Base-by-base conservation (phyloP, 495 filamentous ascomycete genomes). In the Thermochaetoides thermophila region DNA sequence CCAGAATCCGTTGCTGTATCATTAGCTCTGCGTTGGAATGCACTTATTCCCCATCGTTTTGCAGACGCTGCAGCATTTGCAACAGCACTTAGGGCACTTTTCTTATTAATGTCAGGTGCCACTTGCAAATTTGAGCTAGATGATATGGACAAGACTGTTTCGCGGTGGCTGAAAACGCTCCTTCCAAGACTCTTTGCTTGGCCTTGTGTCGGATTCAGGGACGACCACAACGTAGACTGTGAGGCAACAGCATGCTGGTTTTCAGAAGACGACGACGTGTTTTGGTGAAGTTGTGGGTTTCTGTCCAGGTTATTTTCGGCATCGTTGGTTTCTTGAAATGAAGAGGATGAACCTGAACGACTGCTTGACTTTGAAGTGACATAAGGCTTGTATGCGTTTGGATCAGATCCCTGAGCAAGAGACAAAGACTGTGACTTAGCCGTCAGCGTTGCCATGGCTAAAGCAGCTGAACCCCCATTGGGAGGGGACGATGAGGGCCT, bases 11-110 rank as follows among this genome's bases (percentile, higher is more conserved):
- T 42, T 11, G 58, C 59, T 16, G 46, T 52, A 30, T 61, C 55
- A 32, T 46, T 50, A 2, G 31, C 33, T 15, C 70, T 64, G 24
- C 74, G 69, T 31, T 72, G 71, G 31, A 86, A 66, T 4, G 81
- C 73, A 44, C 71, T 77, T 61, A 73, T 69, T 12, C 80, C 72
- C 86, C 85, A 95, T 53, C 81, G 84, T 51, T 78, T 86, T 2
- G 84, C 82, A 9, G 71, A 76, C 4, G 78, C 76, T 11, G 83
- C 80, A 3, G 76, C 82, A 27, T 75, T 75, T 1, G 76, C 71
- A 22, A 91, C 64, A 4, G 78, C 71, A 17, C 71, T 62, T 18
- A 74, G 35, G 3, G 64, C 55, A 27, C 56, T 57, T 9, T 59
- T 53, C 40, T 64, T 69, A 8, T 59, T 44, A 8, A 29, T 11